Evolutionary conservation across 2,329 filamentous ascomycete species (phyloP).

Genomic region (Onygena corvina): DNA sequence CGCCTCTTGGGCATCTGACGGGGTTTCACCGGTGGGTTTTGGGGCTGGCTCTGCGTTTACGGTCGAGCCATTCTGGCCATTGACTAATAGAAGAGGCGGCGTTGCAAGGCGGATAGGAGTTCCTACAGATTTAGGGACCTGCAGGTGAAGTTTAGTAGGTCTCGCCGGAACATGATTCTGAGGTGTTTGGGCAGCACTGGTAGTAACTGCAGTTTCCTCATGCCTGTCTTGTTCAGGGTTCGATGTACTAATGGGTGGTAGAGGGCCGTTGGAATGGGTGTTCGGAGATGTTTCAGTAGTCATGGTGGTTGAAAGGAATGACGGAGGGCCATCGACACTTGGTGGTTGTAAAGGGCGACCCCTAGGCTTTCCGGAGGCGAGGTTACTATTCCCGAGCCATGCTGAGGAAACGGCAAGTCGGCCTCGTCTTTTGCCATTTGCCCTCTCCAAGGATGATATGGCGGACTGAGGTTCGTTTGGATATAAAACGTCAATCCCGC

Average conservation of each 20-base stretch:
- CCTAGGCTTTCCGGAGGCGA: slow-evolving; percentile 57
- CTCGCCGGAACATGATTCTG: slow-evolving; percentile 18
- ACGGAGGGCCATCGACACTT: not conserved
- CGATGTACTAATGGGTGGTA: not conserved
- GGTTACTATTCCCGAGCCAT: slow-evolving; percentile 57
- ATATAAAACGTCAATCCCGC: slow-evolving; percentile 24
- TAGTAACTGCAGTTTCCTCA: slow-evolving; percentile 29
- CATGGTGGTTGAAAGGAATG: not conserved
- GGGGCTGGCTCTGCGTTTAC: not conserved
- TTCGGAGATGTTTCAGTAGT: not conserved
- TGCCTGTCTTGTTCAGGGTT: not conserved
- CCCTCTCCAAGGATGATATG: slow-evolving; percentile 41
- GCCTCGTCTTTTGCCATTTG: slow-evolving; percentile 46
- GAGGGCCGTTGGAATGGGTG: not conserved
- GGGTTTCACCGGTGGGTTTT: not conserved
- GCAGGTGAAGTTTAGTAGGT: slow-evolving; percentile 33
- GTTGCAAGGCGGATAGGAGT: slow-evolving; percentile 34
- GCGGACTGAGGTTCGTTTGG: slow-evolving; percentile 54
- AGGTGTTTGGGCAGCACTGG: slow-evolving; percentile 24
- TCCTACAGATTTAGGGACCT: slow-evolving; percentile 32
- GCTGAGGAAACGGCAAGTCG: slow-evolving; percentile 83
- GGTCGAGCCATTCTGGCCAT: not conserved
- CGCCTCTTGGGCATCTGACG: not conserved
- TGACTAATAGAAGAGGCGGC: slow-evolving; percentile 31
- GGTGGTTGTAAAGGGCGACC: slow-evolving; percentile 54